Base-by-base conservation (phyloP, 1,139 yeast species). In the Pichia sp. region DNA sequence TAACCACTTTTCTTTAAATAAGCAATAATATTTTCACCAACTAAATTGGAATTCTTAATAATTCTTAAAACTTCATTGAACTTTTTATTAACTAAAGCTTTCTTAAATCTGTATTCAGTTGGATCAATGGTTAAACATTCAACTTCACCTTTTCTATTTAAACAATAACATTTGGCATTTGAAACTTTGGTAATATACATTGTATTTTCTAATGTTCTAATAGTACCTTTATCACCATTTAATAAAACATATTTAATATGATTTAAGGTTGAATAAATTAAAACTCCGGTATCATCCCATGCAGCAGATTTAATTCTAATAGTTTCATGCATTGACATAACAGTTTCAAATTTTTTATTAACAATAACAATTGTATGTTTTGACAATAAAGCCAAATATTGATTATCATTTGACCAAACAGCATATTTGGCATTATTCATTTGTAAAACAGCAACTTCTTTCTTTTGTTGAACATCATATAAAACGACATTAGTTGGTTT, bases 251-350 rank as follows among this genome's bases (percentile, higher is more conserved):
- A 94, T 68, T 92, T 92, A 68, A 94, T 84, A 64, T 94, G 99
- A 68, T 92, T 92, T 63, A 94, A 75, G 23, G 99, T 94, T 26
- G 97, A 84, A 66, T 90, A 94, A 55, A 94, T 74, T 63, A 94
- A 74, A 34, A 94, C 95, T 40, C 94, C 94, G 39, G 87, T 73
- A 57, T 89, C 97, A 64, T 92, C 98, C 97, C 97, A 94, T 11
- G 96, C 89, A 40, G 97, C 97, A 69, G 95, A 83, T 71, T 94
- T 94, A 60, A 94, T 87, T 65, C 98, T 77, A 56, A 94, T 92
- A 5, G 98, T 92, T 69, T 94, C 99, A 63, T 90, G 97, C 78
- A 90, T 76, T 5, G 95, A 82, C 43, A 92, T 82, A 37, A 89
- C 73, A 52, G 82, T 69, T 61, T 87, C 89, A 58, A 92, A 74